Evolutionary conservation across 768 basidiomycete species (phyloP), one percentile per base, ranked within the genome.

Genomic region (Pleurotus tuoliensis): DNA sequence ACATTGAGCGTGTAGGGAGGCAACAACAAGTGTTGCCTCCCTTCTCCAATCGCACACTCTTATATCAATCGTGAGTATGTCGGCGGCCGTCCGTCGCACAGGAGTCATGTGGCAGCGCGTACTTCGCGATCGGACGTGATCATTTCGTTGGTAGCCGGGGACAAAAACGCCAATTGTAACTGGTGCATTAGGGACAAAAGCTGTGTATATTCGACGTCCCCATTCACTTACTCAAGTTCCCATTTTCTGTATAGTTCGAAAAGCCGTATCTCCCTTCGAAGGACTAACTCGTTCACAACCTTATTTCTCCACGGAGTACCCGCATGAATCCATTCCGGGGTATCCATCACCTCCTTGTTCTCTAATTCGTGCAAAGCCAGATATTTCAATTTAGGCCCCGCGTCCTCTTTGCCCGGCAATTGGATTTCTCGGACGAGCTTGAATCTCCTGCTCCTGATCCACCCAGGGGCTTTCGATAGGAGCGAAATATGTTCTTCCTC

Each of bases 401-500:
- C 58, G 44, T 43, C 58, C 40, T 49, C 47, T 22, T 59, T 59
- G 11, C 61, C 59, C 9, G 48, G 58, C 15, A 67, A 48, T 39
- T 64, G 59, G 38, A 52, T 60, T 47, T 58, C 57, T 8, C 62
- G 59, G 34, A 65, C 47, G 7, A 74, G 57, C 37, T 65, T 64
- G 63, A 61, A 75, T 24, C 74, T 62, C 38, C 70, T 59, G 12
- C 61, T 64, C 44, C 70, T 61, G 27, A 63, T 55, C 63, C 68
- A 76, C 15, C 73, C 71, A 16, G 68, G 67, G 2, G 67, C 56
- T 53, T 66, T 66, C 22, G 67, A 49, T 7, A 73, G 53, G 47
- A 67, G 55, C 3, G 59, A 63, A 51, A 74, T 63, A 43, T 74
- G 71, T 45, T 73, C 72, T 39, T 69, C 70, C 15, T 72, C 63